Conservation (phyloP, 768 basidiomycete species). For the Asterophora lycoperdoides region DNA sequence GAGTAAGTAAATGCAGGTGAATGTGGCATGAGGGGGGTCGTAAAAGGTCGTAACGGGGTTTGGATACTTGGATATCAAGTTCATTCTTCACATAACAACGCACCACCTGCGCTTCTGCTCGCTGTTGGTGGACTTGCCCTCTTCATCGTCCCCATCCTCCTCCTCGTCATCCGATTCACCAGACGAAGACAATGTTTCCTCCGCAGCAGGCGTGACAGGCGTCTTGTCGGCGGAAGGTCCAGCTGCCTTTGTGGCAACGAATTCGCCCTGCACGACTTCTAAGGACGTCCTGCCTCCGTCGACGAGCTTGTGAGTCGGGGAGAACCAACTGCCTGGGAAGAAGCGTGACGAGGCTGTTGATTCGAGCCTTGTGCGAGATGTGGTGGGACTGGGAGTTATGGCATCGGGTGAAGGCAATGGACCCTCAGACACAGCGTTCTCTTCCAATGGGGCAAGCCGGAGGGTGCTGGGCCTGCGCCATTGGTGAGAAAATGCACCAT, state of each 20-base stretch:
- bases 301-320: constrained; percentile 31
- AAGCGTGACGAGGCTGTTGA: constrained; percentile 53
- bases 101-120: constrained; percentile 36
- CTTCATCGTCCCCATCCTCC: constrained; percentile 11
- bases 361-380: constrained; percentile 40
- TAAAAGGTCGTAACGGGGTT: constrained; percentile 13
- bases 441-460: constrained; percentile 15
- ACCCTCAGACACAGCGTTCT: constrained; percentile 4
- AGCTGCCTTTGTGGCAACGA: constrained; percentile 28
- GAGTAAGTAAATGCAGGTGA: constrained; percentile 2
- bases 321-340: constrained; percentile 56
- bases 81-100: constrained; percentile 32
- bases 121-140: constrained; percentile 15
- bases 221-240: constrained; percentile 22
- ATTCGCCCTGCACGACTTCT: constrained; percentile 49
- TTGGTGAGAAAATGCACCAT: not conserved
- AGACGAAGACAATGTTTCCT: constrained; percentile 6
- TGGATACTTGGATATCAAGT: not conserved
- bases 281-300: constrained; percentile 43
- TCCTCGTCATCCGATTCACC: constrained; percentile 1
- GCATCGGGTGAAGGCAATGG: constrained; percentile 9
- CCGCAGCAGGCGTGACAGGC: constrained; percentile 13
- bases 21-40: constrained; percentile 11
- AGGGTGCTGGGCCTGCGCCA: constrained; percentile 12
- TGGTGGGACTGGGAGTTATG: constrained; percentile 11